A percentile compares a stretch with the other conserved stretches of the same genome.
These are phyloP conservation scores for Chalciporus sp. DNA, from an alignment of 1,284 basidiomycete genomes.

Conservation along the genomic window DNA sequence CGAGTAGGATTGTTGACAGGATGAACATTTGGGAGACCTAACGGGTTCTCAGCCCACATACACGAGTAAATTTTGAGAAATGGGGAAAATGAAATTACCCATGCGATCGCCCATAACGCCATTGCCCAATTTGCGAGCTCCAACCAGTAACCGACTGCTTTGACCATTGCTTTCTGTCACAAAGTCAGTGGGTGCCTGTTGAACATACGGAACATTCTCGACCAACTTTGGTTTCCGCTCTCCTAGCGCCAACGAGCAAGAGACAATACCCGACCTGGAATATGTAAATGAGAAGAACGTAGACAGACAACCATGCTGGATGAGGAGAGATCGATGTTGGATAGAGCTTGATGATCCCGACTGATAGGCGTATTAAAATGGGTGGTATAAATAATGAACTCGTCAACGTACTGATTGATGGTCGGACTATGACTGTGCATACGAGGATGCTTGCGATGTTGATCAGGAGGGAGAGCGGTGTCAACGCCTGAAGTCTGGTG, in stretches of 20 bases:
- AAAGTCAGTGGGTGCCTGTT: neutral
- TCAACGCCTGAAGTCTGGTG: slow-evolving; percentile 71
- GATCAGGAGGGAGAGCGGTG: slow-evolving; percentile 75
- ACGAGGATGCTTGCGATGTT: slow-evolving; percentile 64
- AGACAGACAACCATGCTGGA: slow-evolving; percentile 62
- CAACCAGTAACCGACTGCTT: slow-evolving; percentile 78
- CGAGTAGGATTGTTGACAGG: slow-evolving; percentile 60
- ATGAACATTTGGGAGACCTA: slow-evolving; percentile 67
- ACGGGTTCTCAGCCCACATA: neutral
- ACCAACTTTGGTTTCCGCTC: slow-evolving; percentile 76
- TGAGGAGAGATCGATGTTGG: slow-evolving; percentile 77
- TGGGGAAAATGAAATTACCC: slow-evolving; percentile 45
- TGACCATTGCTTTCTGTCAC: slow-evolving; percentile 60
- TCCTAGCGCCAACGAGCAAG: slow-evolving; percentile 70
- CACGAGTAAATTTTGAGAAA: neutral
- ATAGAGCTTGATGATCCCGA: slow-evolving; percentile 54
- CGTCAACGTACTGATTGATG: slow-evolving; percentile 50
- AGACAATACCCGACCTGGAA: slow-evolving; percentile 81
- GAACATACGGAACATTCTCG: neutral
- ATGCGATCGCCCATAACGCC: slow-evolving; percentile 82
- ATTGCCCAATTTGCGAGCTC: slow-evolving; percentile 83
- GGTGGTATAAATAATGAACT: neutral
- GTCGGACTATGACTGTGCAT: slow-evolving; percentile 56
- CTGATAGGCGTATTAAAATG: slow-evolving; percentile 33
- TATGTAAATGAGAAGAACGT: slow-evolving; percentile 62